A percentile compares a stretch with the other conserved stretches of the same genome.
Conservation (phyloP, 2,329 filamentous ascomycete species). For the Claviceps paspali region DNA sequence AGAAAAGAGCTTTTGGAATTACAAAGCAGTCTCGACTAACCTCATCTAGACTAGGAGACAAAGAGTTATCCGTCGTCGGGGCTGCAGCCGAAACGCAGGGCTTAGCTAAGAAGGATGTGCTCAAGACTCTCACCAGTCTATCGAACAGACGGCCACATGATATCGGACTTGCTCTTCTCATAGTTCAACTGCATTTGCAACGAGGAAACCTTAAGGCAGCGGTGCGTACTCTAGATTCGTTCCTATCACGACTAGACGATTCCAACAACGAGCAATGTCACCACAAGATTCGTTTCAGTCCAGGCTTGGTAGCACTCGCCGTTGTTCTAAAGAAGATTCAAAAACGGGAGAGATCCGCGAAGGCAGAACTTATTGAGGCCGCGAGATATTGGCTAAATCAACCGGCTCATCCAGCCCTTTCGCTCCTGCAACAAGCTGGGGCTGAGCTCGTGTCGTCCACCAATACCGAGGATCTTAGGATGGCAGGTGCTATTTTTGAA, state of each 20-base stretch:
- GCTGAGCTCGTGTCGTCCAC: constrained; percentile 65
- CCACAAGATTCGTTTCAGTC: constrained; percentile 61
- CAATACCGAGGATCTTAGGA: constrained; percentile 47
- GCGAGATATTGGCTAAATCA: constrained; percentile 66
- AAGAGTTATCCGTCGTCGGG: constrained; percentile 35
- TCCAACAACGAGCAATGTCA: constrained; percentile 39
- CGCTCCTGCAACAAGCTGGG: constrained; percentile 70
- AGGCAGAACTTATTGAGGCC: constrained; percentile 61
- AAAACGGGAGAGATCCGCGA: constrained; percentile 56
- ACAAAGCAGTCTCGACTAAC: constrained; percentile 17
- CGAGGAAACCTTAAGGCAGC: constrained; percentile 59
- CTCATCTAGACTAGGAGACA: constrained; percentile 16
- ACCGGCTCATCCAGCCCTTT: constrained; percentile 27
- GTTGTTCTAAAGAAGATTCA: constrained; percentile 67
- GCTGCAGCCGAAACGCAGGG: constrained; percentile 60
- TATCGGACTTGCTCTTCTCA: constrained; percentile 63
- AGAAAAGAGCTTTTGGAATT: constrained; percentile 28
- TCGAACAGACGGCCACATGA: constrained; percentile 64
- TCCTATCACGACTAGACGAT: constrained; percentile 56
- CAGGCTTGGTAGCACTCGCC: constrained; percentile 67
- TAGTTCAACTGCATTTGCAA: constrained; percentile 67
- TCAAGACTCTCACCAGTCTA: constrained; percentile 54
- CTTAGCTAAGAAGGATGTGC: constrained; percentile 46
- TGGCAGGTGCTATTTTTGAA: constrained; percentile 67
- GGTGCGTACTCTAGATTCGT: constrained; percentile 57